phyloP scores from a whole-genome alignment of 176 grass and related monocot species.

The Aegilops speltoides region DNA sequence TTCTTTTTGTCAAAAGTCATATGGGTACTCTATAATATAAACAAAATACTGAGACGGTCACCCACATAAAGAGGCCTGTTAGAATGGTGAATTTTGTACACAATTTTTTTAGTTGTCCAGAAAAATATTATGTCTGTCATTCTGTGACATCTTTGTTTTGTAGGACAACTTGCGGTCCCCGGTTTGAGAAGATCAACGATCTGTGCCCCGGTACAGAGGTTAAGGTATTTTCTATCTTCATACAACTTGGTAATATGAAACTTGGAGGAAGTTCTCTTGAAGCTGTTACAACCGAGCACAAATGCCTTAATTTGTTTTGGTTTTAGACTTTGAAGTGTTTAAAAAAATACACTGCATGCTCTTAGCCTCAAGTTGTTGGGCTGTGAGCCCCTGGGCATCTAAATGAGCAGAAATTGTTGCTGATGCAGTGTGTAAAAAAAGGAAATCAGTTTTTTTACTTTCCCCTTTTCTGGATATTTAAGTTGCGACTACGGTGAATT shows the following conservation, averaged over 20 bases:
- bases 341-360: too few relatives aligned
- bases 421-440: neutral
- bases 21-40: neutral
- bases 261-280: neutral
- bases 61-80: neutral
- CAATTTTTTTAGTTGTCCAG: neutral
- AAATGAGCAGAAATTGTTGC: neutral
- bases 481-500: neutral
- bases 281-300: neutral
- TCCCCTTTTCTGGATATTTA: neutral
- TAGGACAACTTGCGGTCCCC: slow-evolving; percentile 40
- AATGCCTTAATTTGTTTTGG: neutral
- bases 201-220: slow-evolving; percentile 62
- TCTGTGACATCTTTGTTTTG: slow-evolving; percentile 25
- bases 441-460: neutral
- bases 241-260: neutral
- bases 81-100: neutral
- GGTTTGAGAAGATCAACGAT: slow-evolving; percentile 64
- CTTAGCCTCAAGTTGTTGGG: neutral
- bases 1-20: slow-evolving; percentile 2
- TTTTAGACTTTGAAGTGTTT: neutral
- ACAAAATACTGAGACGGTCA: neutral
- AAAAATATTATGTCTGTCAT: neutral
- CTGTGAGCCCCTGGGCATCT: neutral
- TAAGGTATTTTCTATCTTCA: slow-evolving; percentile 46